These are phyloP conservation scores for Nicotiana noctiflora DNA, from an alignment of 257 asterid species.

Conservation along the genomic window DNA sequence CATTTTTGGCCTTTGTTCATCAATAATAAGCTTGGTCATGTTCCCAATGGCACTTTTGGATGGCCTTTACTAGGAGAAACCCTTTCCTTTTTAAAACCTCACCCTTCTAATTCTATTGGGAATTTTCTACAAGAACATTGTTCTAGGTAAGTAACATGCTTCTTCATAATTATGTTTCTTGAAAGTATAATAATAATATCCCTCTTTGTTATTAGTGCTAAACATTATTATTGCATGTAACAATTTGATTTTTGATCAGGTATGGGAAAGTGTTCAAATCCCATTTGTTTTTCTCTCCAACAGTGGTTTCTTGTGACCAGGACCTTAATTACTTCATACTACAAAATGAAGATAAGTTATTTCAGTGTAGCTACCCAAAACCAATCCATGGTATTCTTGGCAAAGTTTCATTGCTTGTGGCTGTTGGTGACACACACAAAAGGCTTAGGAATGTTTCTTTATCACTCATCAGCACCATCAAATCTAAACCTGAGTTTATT, in stretches of 20 bases:
- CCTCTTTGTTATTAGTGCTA: background rate
- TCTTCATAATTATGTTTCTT: background rate
- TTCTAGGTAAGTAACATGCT: conserved; percentile 39
- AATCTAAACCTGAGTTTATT: conserved; percentile 52
- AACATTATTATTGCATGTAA: too few species aligned
- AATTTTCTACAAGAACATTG: conserved; percentile 53
- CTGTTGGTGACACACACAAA: conserved; percentile 57
- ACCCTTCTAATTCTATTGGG: conserved; percentile 58
- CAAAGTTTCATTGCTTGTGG: conserved; percentile 53
- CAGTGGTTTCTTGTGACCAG: conserved; percentile 72
- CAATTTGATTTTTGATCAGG: conserved; percentile 16
- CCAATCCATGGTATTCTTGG: conserved; percentile 74
- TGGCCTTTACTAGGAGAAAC: conserved; percentile 80
- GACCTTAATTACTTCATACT: conserved; percentile 64
- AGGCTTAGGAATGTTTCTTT: conserved; percentile 63
- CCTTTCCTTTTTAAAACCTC: conserved; percentile 60
- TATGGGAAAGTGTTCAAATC: conserved; percentile 77
- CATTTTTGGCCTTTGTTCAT: conserved; percentile 61
- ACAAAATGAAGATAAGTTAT: conserved; percentile 59
- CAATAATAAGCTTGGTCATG: conserved; percentile 12
- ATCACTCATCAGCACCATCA: conserved; percentile 50
- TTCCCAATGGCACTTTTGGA: conserved; percentile 63
- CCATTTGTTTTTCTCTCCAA: conserved; percentile 60
- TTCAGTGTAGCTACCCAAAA: conserved; percentile 67
- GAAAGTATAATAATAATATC: background rate